Percentiles rank a stretch among this genome's conserved stretches.
phyloP scores from a whole-genome alignment of 2,329 filamentous ascomycete genomes.

The Cercospora zeae-maydis region DNA sequence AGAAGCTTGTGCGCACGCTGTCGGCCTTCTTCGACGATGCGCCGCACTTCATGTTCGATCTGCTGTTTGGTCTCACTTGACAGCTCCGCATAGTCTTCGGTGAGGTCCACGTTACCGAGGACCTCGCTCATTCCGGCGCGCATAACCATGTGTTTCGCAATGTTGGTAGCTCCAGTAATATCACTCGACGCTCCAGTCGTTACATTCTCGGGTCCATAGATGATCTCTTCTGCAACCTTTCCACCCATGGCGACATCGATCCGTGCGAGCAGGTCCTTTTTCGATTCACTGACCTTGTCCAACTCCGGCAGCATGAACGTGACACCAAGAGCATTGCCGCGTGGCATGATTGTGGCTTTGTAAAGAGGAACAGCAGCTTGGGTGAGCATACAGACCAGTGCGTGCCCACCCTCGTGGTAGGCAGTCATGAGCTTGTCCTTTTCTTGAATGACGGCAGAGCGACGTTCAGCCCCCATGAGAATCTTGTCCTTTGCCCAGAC shows the following conservation, averaged over 20 bases:
- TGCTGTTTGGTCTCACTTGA: conserved; percentile 81
- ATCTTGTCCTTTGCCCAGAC: conserved; percentile 99
- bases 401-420: conserved; percentile 94
- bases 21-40: conserved; percentile 76
- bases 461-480: conserved; percentile 91
- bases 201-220: conserved; percentile 87
- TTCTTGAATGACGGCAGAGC: conserved; percentile 81
- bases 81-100: conserved; percentile 72
- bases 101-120: conserved; percentile 86
- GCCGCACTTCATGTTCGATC: conserved; percentile 85
- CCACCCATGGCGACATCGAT: conserved; percentile 82
- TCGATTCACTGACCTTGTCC: conserved; percentile 87
- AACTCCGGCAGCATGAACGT: conserved; percentile 86
- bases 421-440: conserved; percentile 96
- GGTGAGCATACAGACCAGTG: conserved; percentile 81
- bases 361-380: conserved; percentile 75
- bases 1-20: conserved; percentile 69
- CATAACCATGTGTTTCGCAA: conserved; percentile 86
- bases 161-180: conserved; percentile 73
- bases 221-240: conserved; percentile 85
- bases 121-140: conserved; percentile 82
- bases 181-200: conserved; percentile 84
- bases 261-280: conserved; percentile 73
- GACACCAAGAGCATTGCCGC: conserved; percentile 79
- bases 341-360: conserved; percentile 95